Conservation (phyloP, 148 eudicot species). For the Rhododendron vialii region DNA sequence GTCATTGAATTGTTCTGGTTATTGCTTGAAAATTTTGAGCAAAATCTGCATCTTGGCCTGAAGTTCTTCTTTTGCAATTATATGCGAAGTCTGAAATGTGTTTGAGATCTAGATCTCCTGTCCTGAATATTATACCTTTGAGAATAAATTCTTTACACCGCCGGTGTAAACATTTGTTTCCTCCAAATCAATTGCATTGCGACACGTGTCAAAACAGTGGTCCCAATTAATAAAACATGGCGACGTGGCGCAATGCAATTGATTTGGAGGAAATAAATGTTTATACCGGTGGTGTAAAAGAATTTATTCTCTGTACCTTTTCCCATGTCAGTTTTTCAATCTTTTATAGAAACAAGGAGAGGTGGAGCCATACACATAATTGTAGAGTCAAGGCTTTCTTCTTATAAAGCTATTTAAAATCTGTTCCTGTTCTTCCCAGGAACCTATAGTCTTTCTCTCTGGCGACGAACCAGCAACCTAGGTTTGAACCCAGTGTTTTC, state of each 20-base stretch:
- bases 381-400: background rate
- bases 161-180: too few species aligned
- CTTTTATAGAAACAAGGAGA: background rate
- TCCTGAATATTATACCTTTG: background rate
- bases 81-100: background rate
- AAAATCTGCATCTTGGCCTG: background rate
- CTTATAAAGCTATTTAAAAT: background rate
- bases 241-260: too few species aligned
- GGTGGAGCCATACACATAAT: background rate
- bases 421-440: constrained; percentile 33
- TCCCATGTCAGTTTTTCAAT: background rate
- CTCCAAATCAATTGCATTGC: too few species aligned
- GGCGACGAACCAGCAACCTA: constrained; percentile 48
- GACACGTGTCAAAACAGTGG: too few species aligned
- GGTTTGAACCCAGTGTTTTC: constrained; percentile 39
- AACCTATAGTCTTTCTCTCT: constrained; percentile 56
- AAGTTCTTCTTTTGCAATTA: background rate
- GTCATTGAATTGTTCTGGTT: background rate
- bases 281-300: too few species aligned
- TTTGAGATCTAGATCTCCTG: background rate
- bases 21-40: background rate
- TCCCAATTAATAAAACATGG: too few species aligned
- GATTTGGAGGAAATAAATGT: too few species aligned
- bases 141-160: too few species aligned
- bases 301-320: background rate